A percentile compares a stretch with the other conserved stretches of the same genome.
These are phyloP conservation scores for Chlorella ohadii DNA, from an alignment of 139 green algal species.

Conservation along the genomic window DNA sequence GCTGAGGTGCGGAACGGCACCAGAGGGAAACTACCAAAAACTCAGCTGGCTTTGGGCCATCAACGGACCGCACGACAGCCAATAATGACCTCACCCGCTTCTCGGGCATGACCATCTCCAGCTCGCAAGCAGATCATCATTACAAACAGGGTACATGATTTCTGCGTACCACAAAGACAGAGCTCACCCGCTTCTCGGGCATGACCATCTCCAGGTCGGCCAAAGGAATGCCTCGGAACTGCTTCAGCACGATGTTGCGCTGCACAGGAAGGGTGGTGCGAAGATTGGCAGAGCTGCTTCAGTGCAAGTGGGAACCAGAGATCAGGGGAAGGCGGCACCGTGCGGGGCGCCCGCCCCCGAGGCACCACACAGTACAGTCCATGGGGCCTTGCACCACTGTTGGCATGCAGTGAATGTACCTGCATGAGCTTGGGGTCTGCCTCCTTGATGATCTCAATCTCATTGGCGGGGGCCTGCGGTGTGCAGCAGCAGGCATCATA, in stretches of 20 bases:
- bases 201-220: conserved; percentile 87
- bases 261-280: conserved; percentile 1
- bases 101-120: conserved; percentile 86
- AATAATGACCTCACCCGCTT: conserved; percentile 60
- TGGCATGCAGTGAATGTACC: no score
- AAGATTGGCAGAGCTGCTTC: no score
- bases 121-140: conserved; percentile 42
- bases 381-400: no score
- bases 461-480: neutral
- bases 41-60: no score
- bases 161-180: neutral
- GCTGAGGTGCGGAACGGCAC: neutral
- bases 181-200: conserved; percentile 70
- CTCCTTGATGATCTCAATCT: conserved; percentile 41
- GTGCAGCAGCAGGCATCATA: neutral
- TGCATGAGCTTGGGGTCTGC: conserved; percentile 29
- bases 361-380: no score
- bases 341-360: no score
- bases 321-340: no score
- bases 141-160: no score
- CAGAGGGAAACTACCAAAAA: no score
- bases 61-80: no score
- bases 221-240: conserved; percentile 77
- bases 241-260: conserved; percentile 79
- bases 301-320: no score